Percentiles rank a stretch among this genome's conserved stretches.
Evolutionary conservation across 257 asterid species (phyloP).

Genomic region (Primulina eburnea): DNA sequence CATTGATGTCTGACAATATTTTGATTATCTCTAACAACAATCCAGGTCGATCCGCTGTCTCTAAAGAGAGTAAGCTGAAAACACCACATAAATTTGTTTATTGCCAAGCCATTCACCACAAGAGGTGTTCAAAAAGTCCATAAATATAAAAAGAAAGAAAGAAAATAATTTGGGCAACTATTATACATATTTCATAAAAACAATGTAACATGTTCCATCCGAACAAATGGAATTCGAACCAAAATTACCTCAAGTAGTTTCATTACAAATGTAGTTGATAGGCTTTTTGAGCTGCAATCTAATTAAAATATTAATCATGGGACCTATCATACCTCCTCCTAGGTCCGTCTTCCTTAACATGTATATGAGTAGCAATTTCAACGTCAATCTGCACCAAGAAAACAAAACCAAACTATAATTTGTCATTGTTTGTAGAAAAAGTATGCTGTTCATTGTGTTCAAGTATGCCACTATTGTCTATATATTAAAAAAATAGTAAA

Average conservation of each 20-base stretch:
- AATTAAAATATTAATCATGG: constrained; percentile 4
- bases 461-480: background rate
- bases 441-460: background rate
- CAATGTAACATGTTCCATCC: background rate
- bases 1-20: constrained; percentile 67
- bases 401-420: background rate
- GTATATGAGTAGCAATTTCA: constrained; percentile 79
- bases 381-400: constrained; percentile 57
- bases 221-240: constrained; percentile 14
- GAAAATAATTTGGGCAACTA: too few species aligned
- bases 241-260: constrained; percentile 3
- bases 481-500: background rate
- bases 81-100: background rate
- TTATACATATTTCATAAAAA: too few species aligned
- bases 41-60: constrained; percentile 96
- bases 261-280: constrained; percentile 10
- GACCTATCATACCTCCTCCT: constrained; percentile 55
- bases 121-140: background rate
- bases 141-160: too few species aligned
- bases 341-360: constrained; percentile 86
- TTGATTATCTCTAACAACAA: constrained; percentile 77
- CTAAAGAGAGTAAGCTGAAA: constrained; percentile 84
- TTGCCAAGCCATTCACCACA: background rate
- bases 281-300: background rate
- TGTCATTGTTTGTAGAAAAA: background rate